Base-by-base conservation (phyloP, 148 eudicot species). In the Rhododendron molle region DNA sequence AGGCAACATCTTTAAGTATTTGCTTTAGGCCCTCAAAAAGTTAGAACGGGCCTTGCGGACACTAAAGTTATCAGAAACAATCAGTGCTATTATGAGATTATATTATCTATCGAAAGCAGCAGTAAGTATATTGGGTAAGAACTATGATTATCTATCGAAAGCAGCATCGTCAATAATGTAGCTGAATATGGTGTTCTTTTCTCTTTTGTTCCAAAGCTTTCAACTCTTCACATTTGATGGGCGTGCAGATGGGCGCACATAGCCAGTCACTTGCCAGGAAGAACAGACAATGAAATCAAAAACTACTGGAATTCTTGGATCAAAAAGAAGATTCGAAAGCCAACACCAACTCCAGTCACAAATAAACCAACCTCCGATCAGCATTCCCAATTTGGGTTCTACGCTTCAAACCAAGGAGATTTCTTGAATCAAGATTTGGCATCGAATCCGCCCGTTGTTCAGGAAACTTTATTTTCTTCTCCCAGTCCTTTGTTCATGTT, bases 251-350 rank as follows among this genome's bases (percentile, higher is more conserved):
- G 99, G 99, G 99, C 98, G 47, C 99, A 95, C 79, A 96, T 96
- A 80, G 99, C 99, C 65, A 95, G 96, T 85, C 99, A 96, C 85
- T 88, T 96, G 77, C 99, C 99, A 0, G 99, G 99, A 60, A 89
- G 99, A 89, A 96, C 99, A 12, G 99, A 96, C 80, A 96, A 96
- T 23, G 99, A 96, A 72, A 96, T 96, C 3, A 96, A 96, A 83
- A 96, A 96, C 85, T 96, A 96, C 40, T 96, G 99, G 98, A 96
- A 96, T 79, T 96, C 99, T 20, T 96, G 99, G 99, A 96, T 96
- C 84, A 96, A 96, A 76, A 96, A 96, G 89, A 96, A 96, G 89
- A 89, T 95, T 9, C 88, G 92, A 71, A 96, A 96, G 83, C 90
- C 92, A 56, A 84, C 90, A 58, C 80, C 90, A 20, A 40, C 87